Percentiles rank a stretch among this genome's conserved stretches.
Conservation (phyloP, 805 yeast genomes). For the Wickerhamia fluorescens region DNA sequence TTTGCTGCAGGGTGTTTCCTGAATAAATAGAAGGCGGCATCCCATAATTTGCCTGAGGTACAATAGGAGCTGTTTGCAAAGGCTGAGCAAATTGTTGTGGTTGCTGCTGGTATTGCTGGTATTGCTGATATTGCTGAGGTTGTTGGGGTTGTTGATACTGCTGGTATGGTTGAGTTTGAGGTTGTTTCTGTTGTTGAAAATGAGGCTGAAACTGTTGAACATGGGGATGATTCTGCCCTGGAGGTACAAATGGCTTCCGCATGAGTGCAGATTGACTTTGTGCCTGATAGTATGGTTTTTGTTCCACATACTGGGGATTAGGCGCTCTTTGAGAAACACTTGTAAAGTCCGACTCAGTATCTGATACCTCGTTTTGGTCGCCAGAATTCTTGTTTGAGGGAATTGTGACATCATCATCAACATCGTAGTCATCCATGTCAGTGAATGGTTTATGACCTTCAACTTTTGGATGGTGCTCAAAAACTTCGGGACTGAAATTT, state of each 20-base stretch:
- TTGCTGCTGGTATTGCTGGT: constrained; percentile 7
- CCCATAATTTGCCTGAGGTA: constrained; percentile 1
- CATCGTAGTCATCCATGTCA: constrained; percentile 23
- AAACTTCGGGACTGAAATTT: constrained; percentile 20
- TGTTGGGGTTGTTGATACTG: constrained; percentile 8
- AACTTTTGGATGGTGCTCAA: constrained; percentile 39
- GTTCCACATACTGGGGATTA: constrained; percentile 52
- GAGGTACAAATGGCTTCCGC: constrained; percentile 9
- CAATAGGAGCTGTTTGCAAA: too few relatives aligned
- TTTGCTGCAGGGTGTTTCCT: constrained; percentile 1
- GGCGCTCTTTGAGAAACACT: constrained; percentile 73
- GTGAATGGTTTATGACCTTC: constrained; percentile 42
- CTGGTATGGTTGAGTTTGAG: constrained; percentile 6
- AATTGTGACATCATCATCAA: constrained; percentile 14
- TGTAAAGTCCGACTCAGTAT: constrained; percentile 59
- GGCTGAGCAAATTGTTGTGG: too few relatives aligned
- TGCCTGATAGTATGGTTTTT: constrained; percentile 5
- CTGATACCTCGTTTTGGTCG: constrained; percentile 18
- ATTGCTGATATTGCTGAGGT: constrained; percentile 10
- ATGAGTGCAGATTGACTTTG: too few relatives aligned
- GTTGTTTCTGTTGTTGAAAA: too few relatives aligned
- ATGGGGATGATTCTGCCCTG: constrained; percentile 11
- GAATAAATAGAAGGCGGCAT: neutral
- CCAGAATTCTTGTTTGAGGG: constrained; percentile 5
- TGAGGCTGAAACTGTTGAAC: constrained; percentile 5